Conservation (phyloP, 2,329 filamentous ascomycete species). For the Mycosphaerella sp. region DNA sequence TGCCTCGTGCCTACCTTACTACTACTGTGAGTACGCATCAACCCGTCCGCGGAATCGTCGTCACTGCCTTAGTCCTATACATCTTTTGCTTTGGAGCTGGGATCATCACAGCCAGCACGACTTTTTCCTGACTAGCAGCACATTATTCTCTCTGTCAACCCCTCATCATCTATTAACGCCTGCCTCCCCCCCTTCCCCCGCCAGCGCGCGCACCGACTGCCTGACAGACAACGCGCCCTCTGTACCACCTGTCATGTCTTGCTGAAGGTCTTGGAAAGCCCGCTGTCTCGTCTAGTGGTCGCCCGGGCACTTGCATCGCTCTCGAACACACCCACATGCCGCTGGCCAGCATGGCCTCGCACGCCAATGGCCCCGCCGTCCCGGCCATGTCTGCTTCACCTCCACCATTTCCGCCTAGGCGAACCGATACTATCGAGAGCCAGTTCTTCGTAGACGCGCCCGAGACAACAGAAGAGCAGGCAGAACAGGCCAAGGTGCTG, state of each 20-base stretch:
- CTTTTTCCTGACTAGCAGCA: neutral
- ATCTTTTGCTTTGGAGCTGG: no score
- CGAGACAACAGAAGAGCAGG: conserved; percentile 20
- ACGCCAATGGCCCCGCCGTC: conserved; percentile 8
- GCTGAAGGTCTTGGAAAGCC: neutral
- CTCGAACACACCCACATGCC: neutral
- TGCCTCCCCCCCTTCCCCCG: no score
- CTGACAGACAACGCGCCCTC: neutral
- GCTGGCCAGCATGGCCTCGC: conserved; percentile 2
- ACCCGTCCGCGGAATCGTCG: no score
- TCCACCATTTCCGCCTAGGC: conserved; percentile 9
- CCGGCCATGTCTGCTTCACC: conserved; percentile 16
- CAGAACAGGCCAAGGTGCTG: conserved; percentile 15
- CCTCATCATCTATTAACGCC: neutral
- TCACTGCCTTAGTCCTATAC: no score
- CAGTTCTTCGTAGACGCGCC: conserved; percentile 30
- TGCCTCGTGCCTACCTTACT: no score
- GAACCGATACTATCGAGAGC: conserved; percentile 28
- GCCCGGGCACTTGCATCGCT: neutral
- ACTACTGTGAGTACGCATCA: no score
- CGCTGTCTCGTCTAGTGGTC: neutral
- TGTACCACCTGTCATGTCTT: neutral
- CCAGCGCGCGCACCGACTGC: neutral
- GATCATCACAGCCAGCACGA: no score
- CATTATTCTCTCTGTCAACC: neutral